phyloP scores from a whole-genome alignment of 2,329 filamentous ascomycete genomes.

The Dothideomycetidae sp. region DNA sequence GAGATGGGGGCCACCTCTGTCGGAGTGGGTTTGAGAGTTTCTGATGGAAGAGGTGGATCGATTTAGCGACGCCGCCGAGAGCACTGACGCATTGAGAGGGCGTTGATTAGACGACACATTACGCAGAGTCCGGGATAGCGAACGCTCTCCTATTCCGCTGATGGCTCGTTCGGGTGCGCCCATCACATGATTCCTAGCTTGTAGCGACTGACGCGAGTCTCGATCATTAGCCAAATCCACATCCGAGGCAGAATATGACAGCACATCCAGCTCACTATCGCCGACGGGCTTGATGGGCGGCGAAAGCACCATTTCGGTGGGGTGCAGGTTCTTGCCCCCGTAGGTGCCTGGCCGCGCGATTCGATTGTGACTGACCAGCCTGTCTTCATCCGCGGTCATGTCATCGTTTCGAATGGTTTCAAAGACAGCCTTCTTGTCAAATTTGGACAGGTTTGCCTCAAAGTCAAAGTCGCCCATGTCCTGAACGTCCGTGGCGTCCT shows the following conservation, averaged over 20 bases:
- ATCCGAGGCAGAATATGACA: constrained; percentile 23
- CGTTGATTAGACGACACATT: constrained; percentile 5
- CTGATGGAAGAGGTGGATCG: constrained; percentile 7
- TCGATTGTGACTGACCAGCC: constrained; percentile 83
- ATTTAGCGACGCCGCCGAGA: constrained; percentile 23
- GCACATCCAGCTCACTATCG: constrained; percentile 18
- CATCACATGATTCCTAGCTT: constrained; percentile 14
- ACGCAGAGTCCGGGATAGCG: constrained; percentile 5
- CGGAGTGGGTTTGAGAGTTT: constrained; percentile 2
- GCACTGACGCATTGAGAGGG: constrained; percentile 6
- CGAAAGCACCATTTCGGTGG: constrained; percentile 82
- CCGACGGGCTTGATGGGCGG: constrained; percentile 22
- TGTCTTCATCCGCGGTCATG: constrained; percentile 71
- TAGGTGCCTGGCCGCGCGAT: constrained; percentile 36
- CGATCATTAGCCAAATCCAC: constrained; percentile 21
- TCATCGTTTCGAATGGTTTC: constrained; percentile 84
- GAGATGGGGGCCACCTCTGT: constrained; percentile 1
- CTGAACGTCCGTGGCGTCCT: constrained; percentile 87
- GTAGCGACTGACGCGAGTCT: constrained; percentile 15
- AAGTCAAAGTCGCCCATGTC: constrained; percentile 95
- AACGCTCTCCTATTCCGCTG: not conserved
- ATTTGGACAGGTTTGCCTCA: constrained; percentile 74
- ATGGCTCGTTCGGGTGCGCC: constrained; percentile 1
- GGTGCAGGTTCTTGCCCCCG: constrained; percentile 75
- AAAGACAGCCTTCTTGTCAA: constrained; percentile 86